phyloP scores from a whole-genome alignment of 495 filamentous ascomycete genomes.

The Neurospora sp. region DNA sequence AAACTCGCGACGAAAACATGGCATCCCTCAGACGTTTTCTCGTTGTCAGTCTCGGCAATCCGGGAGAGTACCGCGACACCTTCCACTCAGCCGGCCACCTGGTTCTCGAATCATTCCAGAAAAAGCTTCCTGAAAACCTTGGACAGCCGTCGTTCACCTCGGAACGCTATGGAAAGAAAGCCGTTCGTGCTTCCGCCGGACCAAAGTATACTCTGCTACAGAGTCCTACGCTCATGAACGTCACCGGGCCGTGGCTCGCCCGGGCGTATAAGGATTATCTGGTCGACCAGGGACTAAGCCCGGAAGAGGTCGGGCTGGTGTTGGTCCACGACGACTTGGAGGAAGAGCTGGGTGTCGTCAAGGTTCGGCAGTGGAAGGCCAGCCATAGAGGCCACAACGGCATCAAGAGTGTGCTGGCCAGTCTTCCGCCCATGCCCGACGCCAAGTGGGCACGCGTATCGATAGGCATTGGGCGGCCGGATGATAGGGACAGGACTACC shows the following conservation, averaged over 20 bases:
- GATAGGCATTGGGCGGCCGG: conserved; percentile 64
- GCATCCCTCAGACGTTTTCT: conserved; percentile 29
- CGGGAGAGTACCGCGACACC: conserved; percentile 51
- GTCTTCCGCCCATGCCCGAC: conserved; percentile 25
- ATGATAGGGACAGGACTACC: conserved; percentile 40
- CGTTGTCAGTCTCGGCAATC: conserved; percentile 38
- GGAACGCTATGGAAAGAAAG: conserved; percentile 29
- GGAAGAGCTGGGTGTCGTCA: conserved; percentile 52
- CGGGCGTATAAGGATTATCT: conserved; percentile 33
- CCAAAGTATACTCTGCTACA: conserved; percentile 53
- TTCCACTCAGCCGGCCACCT: conserved; percentile 74
- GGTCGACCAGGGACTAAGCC: conserved; percentile 12
- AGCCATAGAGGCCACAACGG: conserved; percentile 74
- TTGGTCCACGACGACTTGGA: conserved; percentile 83
- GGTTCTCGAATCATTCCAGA: conserved; percentile 47
- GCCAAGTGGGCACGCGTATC: conserved; percentile 40
- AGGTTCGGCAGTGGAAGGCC: conserved; percentile 40
- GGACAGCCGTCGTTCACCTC: conserved; percentile 34
- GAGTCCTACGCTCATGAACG: conserved; percentile 68
- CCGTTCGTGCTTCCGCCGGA: conserved; percentile 30
- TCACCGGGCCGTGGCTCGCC: conserved; percentile 47
- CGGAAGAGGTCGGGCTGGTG: conserved; percentile 43
- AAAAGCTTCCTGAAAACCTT: conserved; percentile 23
- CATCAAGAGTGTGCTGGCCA: conserved; percentile 52
- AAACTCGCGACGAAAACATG: neutral